A percentile compares a stretch with the other conserved stretches of the same genome.
Conservation (phyloP, 305 asterid genomes). For the Solanum chacoense region DNA sequence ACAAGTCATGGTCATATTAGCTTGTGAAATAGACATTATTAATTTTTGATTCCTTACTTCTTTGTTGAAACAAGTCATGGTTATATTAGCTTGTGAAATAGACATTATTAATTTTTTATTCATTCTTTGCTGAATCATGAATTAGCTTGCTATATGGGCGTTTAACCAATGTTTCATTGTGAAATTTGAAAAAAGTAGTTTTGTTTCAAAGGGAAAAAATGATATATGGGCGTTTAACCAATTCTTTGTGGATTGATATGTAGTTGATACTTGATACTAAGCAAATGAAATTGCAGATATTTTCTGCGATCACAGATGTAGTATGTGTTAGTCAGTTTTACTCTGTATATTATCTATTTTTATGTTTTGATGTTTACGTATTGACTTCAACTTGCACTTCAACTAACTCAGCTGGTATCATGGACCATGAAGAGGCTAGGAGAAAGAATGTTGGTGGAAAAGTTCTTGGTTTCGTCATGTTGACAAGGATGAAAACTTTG, state of each 20-base stretch:
- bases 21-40: background rate
- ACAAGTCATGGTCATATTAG: background rate
- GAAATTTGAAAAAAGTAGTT: background rate
- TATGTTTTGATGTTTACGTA: background rate
- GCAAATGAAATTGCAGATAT: background rate
- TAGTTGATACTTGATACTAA: background rate
- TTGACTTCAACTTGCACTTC: background rate
- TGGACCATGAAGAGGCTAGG: slow-evolving; percentile 6
- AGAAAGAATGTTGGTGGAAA: slow-evolving; percentile 7
- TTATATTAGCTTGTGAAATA: background rate
- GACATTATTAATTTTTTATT: background rate
- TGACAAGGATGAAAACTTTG: background rate
- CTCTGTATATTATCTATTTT: no score
- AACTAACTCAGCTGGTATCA: slow-evolving; percentile 7
- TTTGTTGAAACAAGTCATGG: background rate
- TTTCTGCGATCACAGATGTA: background rate
- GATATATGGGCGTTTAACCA: no score
- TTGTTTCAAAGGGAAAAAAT: background rate
- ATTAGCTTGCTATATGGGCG: background rate
- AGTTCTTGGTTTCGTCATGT: background rate
- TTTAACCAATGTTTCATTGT: background rate
- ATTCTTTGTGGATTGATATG: background rate
- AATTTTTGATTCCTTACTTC: no score
- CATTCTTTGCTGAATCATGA: background rate
- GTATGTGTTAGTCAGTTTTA: background rate